A percentile compares a stretch with the other conserved stretches of the same genome.
phyloP scores from a whole-genome alignment of 2,329 filamentous ascomycete species.

The Ascochyta koolunga region DNA sequence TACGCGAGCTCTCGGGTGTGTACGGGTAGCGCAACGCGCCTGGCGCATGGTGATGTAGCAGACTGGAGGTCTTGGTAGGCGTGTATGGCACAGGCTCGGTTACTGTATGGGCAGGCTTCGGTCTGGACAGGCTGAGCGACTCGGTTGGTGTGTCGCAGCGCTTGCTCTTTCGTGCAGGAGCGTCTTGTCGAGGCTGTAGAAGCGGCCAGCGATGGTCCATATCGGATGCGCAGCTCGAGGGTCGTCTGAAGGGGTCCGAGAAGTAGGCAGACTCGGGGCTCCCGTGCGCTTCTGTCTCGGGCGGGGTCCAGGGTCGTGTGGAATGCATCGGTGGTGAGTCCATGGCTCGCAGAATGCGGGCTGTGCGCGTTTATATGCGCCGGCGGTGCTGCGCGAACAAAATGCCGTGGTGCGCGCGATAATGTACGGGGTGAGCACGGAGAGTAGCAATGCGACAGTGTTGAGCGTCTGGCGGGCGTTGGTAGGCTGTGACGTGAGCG shows the following conservation, averaged over 20 bases:
- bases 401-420: slow-evolving; percentile 6
- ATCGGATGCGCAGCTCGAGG: slow-evolving; percentile 17
- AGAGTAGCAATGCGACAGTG: slow-evolving; percentile 13
- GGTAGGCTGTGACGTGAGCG: slow-evolving; percentile 20
- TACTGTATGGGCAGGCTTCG: slow-evolving; percentile 21
- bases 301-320: slow-evolving; percentile 41
- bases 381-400: slow-evolving; percentile 3
- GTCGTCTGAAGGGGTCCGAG: slow-evolving; percentile 24
- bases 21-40: slow-evolving; percentile 38
- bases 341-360: slow-evolving; percentile 23
- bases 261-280: slow-evolving; percentile 29
- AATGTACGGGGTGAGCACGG: background rate
- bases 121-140: slow-evolving; percentile 17
- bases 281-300: slow-evolving; percentile 28
- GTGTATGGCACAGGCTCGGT: slow-evolving; percentile 32
- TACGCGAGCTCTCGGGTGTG: slow-evolving; percentile 40
- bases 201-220: slow-evolving; percentile 21
- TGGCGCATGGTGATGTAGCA: slow-evolving; percentile 14
- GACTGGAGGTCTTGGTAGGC: slow-evolving; percentile 24
- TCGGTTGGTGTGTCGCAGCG: slow-evolving; percentile 23
- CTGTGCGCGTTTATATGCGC: slow-evolving; percentile 14
- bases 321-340: slow-evolving; percentile 28
- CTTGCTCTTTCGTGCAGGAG: slow-evolving; percentile 8
- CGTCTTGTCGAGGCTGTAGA: slow-evolving; percentile 5
- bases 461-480: slow-evolving; percentile 1